Evolutionary conservation across 169 alveolate genomes (phyloP).

Genomic region (Eimeria sp.): DNA sequence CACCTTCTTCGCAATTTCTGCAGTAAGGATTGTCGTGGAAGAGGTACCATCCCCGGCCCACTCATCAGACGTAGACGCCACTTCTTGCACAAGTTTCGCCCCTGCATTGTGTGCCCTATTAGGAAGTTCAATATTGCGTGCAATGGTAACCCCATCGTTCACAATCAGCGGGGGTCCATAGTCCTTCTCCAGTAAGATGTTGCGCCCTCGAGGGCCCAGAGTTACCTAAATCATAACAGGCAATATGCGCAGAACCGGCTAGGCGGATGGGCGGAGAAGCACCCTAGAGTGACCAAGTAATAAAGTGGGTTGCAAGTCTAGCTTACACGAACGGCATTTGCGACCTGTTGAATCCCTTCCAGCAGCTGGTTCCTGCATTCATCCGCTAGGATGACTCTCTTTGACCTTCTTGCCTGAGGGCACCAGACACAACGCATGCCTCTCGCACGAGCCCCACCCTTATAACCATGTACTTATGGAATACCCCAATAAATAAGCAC

Average conservation of each 20-base stretch:
- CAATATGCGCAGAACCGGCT: background rate
- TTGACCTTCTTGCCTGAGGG: conserved; percentile 79
- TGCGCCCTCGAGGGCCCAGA: conserved; percentile 95
- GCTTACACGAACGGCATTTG: conserved; percentile 91
- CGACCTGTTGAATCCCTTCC: conserved; percentile 90
- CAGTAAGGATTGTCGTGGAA: conserved; percentile 94
- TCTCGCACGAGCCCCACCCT: background rate
- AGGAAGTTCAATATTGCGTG: conserved; percentile 92
- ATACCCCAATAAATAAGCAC: background rate
- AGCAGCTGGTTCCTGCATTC: conserved; percentile 91
- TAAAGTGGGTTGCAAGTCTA: background rate
- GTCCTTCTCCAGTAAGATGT: conserved; percentile 93
- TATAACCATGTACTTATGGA: background rate
- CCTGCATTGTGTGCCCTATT: conserved; percentile 93
- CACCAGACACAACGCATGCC: background rate
- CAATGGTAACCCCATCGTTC: conserved; percentile 96
- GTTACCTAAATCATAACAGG: conserved; percentile 86
- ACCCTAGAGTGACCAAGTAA: background rate
- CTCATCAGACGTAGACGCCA: conserved; percentile 93
- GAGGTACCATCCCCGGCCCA: conserved; percentile 96
- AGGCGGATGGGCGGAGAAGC: background rate
- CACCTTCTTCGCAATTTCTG: conserved; percentile 90
- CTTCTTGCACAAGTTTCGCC: conserved; percentile 94
- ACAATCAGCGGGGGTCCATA: conserved; percentile 93
- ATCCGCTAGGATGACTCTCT: conserved; percentile 90